Percentiles rank a stretch among this genome's conserved stretches.
These are phyloP conservation scores for Kwoniella pini DNA, from an alignment of 768 basidiomycete genomes.

Conservation along the genomic window DNA sequence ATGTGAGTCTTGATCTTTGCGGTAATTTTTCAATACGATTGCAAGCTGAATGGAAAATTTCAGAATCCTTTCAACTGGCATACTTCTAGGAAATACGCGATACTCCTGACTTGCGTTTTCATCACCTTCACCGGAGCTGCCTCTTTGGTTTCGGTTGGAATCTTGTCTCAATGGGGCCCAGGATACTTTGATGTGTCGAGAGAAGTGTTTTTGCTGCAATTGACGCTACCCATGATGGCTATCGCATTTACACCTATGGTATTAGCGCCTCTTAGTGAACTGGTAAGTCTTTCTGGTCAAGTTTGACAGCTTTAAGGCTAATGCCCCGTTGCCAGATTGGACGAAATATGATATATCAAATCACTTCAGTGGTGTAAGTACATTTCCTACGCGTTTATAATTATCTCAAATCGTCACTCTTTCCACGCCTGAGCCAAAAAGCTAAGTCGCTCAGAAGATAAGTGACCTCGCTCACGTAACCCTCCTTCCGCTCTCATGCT, in stretches of 20 bases:
- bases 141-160: constrained; percentile 9
- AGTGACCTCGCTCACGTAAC: too few species aligned
- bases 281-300: constrained; percentile 20
- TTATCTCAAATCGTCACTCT: too few species aligned
- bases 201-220: constrained; percentile 20
- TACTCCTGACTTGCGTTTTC: constrained; percentile 27
- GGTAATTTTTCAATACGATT: background rate
- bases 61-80: constrained; percentile 54
- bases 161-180: constrained; percentile 24
- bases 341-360: constrained; percentile 47
- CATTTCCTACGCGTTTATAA: background rate
- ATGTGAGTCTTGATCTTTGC: constrained; percentile 28
- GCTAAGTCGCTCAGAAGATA: too few species aligned
- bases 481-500: too few species aligned
- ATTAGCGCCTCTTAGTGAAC: constrained; percentile 47
- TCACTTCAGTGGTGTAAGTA: constrained; percentile 40
- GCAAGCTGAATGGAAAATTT: background rate
- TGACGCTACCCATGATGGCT: constrained; percentile 32
- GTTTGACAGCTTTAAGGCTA: background rate
- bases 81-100: constrained; percentile 33
- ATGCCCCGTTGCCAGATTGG: constrained; percentile 25
- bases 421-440: too few species aligned
- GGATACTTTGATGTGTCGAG: constrained; percentile 25
- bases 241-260: constrained; percentile 47
- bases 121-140: constrained; percentile 36